Percentiles rank a stretch among this genome's conserved stretches.
Conservation (phyloP, 441 rosid genomes). For the Adansonia madagascariensis region DNA sequence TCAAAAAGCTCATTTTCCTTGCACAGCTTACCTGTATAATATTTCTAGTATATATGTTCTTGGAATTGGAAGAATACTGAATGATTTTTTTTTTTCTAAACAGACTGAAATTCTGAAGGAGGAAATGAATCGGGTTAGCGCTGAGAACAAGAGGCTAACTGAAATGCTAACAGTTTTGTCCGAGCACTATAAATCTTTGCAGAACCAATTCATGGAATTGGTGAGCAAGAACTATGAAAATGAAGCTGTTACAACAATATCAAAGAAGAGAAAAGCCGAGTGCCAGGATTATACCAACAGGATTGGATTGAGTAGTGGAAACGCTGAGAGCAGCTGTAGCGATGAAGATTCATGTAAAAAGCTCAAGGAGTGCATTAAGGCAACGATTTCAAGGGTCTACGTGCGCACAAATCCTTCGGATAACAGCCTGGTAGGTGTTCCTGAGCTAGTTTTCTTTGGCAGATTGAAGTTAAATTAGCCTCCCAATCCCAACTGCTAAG, state of each 20-base stretch:
- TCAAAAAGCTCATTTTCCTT: background rate
- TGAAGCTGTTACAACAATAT: constrained; percentile 14
- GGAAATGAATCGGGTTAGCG: constrained; percentile 54
- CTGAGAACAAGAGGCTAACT: constrained; percentile 74
- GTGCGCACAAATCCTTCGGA: constrained; percentile 56
- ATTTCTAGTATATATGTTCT: background rate
- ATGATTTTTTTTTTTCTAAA: background rate
- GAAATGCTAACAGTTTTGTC: constrained; percentile 50
- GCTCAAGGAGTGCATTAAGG: constrained; percentile 46
- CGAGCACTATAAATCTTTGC: constrained; percentile 53
- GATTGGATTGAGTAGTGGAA: constrained; percentile 35
- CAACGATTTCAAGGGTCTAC: constrained; percentile 49
- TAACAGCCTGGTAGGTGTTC: constrained; percentile 56
- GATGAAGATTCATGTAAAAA: constrained; percentile 64
- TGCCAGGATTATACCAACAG: constrained; percentile 36
- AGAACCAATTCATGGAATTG: constrained; percentile 48
- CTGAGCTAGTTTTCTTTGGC: background rate
- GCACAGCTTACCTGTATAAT: background rate
- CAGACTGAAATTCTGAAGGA: constrained; percentile 46
- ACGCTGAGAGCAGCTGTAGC: constrained; percentile 59
- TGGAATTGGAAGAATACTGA: background rate
- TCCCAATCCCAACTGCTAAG: background rate
- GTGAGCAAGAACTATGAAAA: constrained; percentile 43
- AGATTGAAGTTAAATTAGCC: background rate
- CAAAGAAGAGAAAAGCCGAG: constrained; percentile 55